Base-by-base conservation (phyloP, 371 early-diverging fungal species). In the Apophysomyces elegans region DNA sequence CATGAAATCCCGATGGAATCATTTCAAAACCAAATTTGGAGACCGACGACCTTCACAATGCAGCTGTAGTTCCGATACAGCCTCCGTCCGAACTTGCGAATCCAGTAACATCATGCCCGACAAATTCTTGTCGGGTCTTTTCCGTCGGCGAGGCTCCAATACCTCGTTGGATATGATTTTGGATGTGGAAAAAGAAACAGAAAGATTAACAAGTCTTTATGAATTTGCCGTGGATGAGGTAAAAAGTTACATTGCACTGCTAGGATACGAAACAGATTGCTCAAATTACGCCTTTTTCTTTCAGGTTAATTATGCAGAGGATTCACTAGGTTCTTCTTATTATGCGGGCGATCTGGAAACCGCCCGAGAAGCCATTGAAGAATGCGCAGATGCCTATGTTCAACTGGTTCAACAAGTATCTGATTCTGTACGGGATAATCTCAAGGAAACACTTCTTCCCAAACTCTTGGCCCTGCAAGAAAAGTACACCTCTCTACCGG, bases 371-470 rank as follows among this genome's bases (percentile, higher is more conserved):
- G 65, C 65, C 6, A 59, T 65, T 59, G 60, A 47, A 5, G 44
- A 41, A 50, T 50, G 54, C 4, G 21, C 54, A 21, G 54, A 26
- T 7, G 54, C 54, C 8, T 50, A 21, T 26, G 4, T 18, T 9
- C 54, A 50, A 21, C 54, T 50, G 7, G 4, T 21, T 4, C 32
- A 50, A n/a, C 54, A 50, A 50, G 54, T 50, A 21, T 21, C 54
- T 5, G 18, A n/a, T 4, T 39, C 64, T 4, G 38, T 69, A 37
- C 64, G 61, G 60, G 69, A 70, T 47, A 39, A 61, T 47, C 50
- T 78, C 16, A 63, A 75, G 66, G 56, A 64, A 14, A 64, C 62
- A n/a, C 68, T 75, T 63, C 47, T 70, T 46, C 71, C 75, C 4
- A 64, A 70, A 45, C 36, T 78, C 21, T 45, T 67, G 12, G 61